phyloP scores from a whole-genome alignment of 2,329 filamentous ascomycete species.

The Pseudogymnoascus sp. region DNA sequence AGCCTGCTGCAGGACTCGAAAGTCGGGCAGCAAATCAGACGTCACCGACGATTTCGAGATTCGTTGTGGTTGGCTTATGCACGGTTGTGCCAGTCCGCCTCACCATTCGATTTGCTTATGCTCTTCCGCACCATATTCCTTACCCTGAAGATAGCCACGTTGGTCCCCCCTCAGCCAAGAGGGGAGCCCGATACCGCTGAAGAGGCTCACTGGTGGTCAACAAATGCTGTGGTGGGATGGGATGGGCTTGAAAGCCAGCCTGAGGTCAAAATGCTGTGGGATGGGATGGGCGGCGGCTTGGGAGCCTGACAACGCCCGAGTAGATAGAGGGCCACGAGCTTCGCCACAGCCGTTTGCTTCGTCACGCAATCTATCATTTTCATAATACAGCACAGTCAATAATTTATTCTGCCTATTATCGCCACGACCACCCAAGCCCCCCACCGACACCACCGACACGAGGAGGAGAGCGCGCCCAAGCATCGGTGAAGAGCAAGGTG shows the following conservation, averaged over 20 bases:
- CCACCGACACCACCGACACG: neutral
- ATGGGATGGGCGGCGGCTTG: neutral
- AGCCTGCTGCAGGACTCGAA: neutral
- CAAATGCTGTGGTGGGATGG: no score
- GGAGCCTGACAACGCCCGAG: neutral
- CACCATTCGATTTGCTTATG: neutral
- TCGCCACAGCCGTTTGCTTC: neutral
- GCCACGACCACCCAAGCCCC: neutral
- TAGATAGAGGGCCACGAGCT: neutral
- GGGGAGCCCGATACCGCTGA: neutral
- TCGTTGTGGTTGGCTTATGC: conserved; percentile 1
- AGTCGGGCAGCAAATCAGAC: conserved; percentile 9
- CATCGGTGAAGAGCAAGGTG: neutral
- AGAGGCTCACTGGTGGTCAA: neutral
- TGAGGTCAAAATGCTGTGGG: neutral
- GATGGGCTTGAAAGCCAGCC: no score
- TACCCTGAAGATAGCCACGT: neutral
- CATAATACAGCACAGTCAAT: neutral
- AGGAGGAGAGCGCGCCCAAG: neutral
- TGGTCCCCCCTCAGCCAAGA: neutral
- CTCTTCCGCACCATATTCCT: neutral
- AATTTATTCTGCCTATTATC: neutral
- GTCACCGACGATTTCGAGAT: neutral
- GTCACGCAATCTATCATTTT: neutral
- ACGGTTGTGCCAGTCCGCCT: conserved; percentile 5